phyloP scores from a whole-genome alignment of 2,329 filamentous ascomycete species.

The Chalara sp. region DNA sequence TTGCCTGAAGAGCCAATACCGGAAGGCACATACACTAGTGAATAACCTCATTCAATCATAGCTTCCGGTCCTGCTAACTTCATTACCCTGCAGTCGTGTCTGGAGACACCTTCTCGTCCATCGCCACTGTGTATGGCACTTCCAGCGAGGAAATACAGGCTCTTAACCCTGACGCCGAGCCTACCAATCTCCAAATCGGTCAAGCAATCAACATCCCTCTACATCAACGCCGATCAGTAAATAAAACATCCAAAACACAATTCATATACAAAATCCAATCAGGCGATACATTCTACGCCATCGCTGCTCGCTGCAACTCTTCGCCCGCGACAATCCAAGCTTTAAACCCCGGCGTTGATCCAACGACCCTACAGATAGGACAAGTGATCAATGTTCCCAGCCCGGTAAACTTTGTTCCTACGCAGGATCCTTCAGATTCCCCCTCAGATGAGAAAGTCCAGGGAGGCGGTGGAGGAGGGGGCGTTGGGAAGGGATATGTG shows the following conservation, averaged over 20 bases:
- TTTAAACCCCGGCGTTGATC: constrained; percentile 1
- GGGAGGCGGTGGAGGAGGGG: no score
- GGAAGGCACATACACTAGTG: no score
- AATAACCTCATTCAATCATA: no score
- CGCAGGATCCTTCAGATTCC: background rate
- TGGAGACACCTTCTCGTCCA: constrained; percentile 6
- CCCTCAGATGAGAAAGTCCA: background rate
- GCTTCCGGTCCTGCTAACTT: no score
- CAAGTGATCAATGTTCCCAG: constrained; percentile 8
- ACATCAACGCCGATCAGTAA: background rate
- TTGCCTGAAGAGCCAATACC: no score
- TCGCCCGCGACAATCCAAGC: background rate
- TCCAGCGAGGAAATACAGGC: constrained; percentile 1
- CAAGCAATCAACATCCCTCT: background rate
- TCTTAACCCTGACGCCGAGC: constrained; percentile 2
- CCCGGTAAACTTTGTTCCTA: background rate
- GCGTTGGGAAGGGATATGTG: background rate
- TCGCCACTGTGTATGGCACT: constrained; percentile 3
- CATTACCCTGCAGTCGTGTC: background rate
- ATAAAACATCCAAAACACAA: no score
- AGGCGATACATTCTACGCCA: constrained; percentile 4
- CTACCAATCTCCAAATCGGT: constrained; percentile 3
- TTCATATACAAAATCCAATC: constrained; percentile 2
- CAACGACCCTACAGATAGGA: constrained; percentile 1
- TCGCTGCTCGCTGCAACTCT: background rate